A percentile compares a stretch with the other conserved stretches of the same genome.
Evolutionary conservation across 805 yeast species (phyloP).

Genomic region (Hagleromyces aurorensis): DNA sequence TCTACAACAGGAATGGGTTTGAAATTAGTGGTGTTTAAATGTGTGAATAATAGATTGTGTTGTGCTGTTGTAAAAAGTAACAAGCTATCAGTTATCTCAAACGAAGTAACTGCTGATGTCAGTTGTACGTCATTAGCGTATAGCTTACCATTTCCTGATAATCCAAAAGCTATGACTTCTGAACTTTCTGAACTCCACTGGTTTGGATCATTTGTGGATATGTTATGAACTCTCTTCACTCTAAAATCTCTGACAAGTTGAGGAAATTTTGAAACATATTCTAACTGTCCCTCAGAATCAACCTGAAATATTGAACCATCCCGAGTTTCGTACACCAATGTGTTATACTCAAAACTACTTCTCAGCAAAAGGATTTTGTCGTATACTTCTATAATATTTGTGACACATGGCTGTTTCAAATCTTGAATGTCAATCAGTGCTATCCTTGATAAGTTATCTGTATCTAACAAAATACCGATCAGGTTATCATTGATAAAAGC

Average conservation of each 20-base stretch:
- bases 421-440: slow-evolving; percentile 43
- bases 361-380: slow-evolving; percentile 50
- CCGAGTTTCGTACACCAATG: slow-evolving; percentile 50
- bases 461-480: slow-evolving; percentile 56
- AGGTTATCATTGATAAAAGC: slow-evolving; percentile 44
- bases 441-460: slow-evolving; percentile 41
- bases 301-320: slow-evolving; percentile 51
- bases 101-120: slow-evolving; percentile 73
- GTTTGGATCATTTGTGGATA: slow-evolving; percentile 16
- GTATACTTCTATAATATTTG: slow-evolving; percentile 36
- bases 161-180: slow-evolving; percentile 51
- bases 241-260: slow-evolving; percentile 59
- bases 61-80: slow-evolving; percentile 83
- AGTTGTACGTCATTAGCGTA: slow-evolving; percentile 53
- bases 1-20: slow-evolving; percentile 35
- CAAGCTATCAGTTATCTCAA: slow-evolving; percentile 62
- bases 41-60: slow-evolving; percentile 73
- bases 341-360: slow-evolving; percentile 44
- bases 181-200: slow-evolving; percentile 26
- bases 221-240: slow-evolving; percentile 32
- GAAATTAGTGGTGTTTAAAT: slow-evolving; percentile 41
- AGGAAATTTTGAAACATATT: slow-evolving; percentile 48
- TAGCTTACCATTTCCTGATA: slow-evolving; percentile 68
- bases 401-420: slow-evolving; percentile 34
- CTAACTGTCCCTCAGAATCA: slow-evolving; percentile 26